These are phyloP conservation scores for Mortierella sp. DNA, from an alignment of 371 early-diverging fungal genomes.

Conservation along the genomic window DNA sequence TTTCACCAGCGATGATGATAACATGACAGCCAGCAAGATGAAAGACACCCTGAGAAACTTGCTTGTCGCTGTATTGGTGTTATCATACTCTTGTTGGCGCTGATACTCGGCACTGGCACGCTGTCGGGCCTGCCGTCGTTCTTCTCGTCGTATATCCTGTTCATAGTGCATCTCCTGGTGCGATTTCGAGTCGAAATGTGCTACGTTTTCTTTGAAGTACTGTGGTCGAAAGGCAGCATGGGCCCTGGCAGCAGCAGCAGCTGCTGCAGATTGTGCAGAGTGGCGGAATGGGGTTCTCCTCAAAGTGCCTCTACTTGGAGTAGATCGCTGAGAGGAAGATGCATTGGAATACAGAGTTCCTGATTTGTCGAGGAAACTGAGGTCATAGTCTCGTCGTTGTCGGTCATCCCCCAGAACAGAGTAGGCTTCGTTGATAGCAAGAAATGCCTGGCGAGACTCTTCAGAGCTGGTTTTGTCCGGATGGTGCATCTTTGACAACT, in stretches of 20 bases:
- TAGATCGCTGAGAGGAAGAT: slow-evolving; percentile 3
- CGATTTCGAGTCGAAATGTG: slow-evolving; percentile 45
- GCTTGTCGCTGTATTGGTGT: slow-evolving; percentile 12
- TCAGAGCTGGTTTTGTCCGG: slow-evolving; percentile 85
- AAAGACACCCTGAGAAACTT: slow-evolving; percentile 17
- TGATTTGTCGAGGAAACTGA: slow-evolving; percentile 35
- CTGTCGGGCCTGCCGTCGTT: slow-evolving; percentile 28
- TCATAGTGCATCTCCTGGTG: slow-evolving; percentile 54
- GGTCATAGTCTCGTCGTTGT: slow-evolving; percentile 83
- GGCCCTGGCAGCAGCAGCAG: slow-evolving; percentile 31
- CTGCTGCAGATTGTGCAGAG: slow-evolving; percentile 49
- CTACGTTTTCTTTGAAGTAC: slow-evolving; percentile 1
- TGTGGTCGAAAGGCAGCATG: slow-evolving; percentile 12
- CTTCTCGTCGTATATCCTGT: slow-evolving; percentile 33
- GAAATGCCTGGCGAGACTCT: slow-evolving; percentile 76
- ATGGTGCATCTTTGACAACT: slow-evolving; percentile 86
- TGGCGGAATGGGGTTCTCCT: slow-evolving; percentile 48
- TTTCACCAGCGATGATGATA: slow-evolving; percentile 22
- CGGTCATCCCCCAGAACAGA: slow-evolving; percentile 79
- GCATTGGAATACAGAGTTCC: slow-evolving; percentile 30
- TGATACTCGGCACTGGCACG: slow-evolving; percentile 22
- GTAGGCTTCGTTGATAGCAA: slow-evolving; percentile 90
- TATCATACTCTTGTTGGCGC: slow-evolving; percentile 15
- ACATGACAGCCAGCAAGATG: slow-evolving; percentile 18
- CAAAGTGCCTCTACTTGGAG: slow-evolving; percentile 30